These are phyloP conservation scores for Dryadomyces quercus-mongolicae DNA, from an alignment of 2,329 filamentous ascomycete genomes.

Conservation along the genomic window DNA sequence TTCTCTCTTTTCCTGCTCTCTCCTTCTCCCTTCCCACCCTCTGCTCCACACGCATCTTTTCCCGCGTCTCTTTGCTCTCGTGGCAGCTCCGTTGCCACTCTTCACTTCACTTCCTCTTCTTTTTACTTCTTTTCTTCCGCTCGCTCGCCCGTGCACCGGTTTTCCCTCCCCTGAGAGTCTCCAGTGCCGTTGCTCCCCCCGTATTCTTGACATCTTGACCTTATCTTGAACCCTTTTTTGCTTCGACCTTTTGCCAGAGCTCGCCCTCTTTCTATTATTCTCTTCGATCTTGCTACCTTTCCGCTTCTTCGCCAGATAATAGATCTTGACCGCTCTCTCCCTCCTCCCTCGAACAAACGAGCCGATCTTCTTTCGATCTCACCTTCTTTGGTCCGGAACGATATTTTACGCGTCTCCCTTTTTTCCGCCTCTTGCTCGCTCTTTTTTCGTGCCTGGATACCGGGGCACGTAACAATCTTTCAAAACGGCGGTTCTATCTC, in stretches of 20 bases:
- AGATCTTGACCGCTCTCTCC: background rate
- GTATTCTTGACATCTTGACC: background rate
- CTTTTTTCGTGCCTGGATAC: conserved; percentile 31
- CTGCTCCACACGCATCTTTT: conserved; percentile 3
- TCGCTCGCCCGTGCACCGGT: conserved; percentile 1
- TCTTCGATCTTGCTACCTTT: background rate
- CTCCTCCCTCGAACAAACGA: background rate
- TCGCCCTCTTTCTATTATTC: background rate
- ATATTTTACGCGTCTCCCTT: background rate
- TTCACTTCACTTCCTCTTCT: conserved; percentile 12
- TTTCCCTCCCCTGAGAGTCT: background rate
- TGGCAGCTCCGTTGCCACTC: background rate
- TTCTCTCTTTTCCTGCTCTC: conserved; percentile 11
- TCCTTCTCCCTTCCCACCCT: background rate
- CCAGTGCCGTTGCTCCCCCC: background rate
- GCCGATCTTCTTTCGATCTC: background rate
- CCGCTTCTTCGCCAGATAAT: background rate
- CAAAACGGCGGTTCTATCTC: conserved; percentile 76
- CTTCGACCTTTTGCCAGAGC: background rate
- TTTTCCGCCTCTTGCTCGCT: conserved; percentile 19
- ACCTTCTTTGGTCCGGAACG: background rate
- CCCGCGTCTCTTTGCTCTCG: conserved; percentile 12
- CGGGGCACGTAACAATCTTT: conserved; percentile 44
- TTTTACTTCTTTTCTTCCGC: conserved; percentile 12
- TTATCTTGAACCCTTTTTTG: background rate